These are phyloP conservation scores for Bisporella sp. DNA, from an alignment of 2,329 filamentous ascomycete species.

Conservation along the genomic window DNA sequence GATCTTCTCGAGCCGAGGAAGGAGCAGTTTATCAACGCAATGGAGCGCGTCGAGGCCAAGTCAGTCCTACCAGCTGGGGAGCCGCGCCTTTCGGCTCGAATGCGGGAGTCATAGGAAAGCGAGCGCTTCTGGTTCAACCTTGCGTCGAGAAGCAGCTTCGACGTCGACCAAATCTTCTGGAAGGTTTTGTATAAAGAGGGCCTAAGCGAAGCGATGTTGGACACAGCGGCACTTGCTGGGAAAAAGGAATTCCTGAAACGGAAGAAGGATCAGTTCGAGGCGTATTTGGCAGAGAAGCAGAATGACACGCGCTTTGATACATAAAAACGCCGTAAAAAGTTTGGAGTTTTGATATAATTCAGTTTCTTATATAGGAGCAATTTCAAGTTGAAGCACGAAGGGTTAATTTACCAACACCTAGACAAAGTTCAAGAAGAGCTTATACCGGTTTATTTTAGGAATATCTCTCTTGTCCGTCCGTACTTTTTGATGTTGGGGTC, in stretches of 20 bases:
- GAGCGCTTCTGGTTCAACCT: slow-evolving; percentile 18
- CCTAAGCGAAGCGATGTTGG: slow-evolving; percentile 7
- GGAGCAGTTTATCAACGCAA: slow-evolving; percentile 33
- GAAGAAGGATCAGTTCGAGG: slow-evolving; percentile 11
- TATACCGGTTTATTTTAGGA: too few species aligned
- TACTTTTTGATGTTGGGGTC: too few species aligned
- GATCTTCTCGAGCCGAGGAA: slow-evolving; percentile 80
- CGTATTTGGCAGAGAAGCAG: neutral
- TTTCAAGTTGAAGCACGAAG: too few species aligned
- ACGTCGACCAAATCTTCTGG: slow-evolving; percentile 15
- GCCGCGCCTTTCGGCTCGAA: slow-evolving; percentile 10
- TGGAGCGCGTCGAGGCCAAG: slow-evolving; percentile 10
- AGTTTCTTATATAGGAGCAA: too few species aligned
- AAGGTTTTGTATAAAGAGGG: slow-evolving; percentile 4
- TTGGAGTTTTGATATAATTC: too few species aligned
- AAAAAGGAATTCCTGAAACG: slow-evolving; percentile 6
- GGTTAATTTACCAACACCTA: too few species aligned
- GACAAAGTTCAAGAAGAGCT: too few species aligned
- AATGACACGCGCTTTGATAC: too few species aligned
- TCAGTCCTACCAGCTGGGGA: slow-evolving; percentile 4
- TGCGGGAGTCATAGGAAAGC: slow-evolving; percentile 15
- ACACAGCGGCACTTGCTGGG: slow-evolving; percentile 6
- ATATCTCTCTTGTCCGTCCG: too few species aligned
- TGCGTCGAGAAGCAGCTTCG: slow-evolving; percentile 13
- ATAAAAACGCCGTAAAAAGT: too few species aligned